These are phyloP conservation scores for Alternaria sp. DNA, from an alignment of 2,329 filamentous ascomycete species.

Conservation along the genomic window DNA sequence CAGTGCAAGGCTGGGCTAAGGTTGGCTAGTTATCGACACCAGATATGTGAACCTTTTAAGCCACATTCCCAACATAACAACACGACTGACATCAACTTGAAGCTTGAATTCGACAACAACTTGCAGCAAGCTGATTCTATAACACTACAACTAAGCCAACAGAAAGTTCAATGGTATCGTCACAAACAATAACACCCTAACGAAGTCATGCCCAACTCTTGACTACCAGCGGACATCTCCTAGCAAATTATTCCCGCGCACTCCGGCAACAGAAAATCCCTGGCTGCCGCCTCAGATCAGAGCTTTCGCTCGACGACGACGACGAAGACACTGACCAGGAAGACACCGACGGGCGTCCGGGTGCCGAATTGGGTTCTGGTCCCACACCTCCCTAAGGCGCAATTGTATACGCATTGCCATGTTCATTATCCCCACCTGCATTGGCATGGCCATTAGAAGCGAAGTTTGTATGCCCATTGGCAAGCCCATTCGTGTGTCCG, in stretches of 20 bases:
- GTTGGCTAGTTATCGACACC: not conserved
- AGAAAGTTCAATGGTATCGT: not conserved
- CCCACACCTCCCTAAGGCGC: constrained; percentile 12
- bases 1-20: not conserved
- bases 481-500: not conserved
- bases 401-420: constrained; percentile 23
- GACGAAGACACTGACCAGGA: not conserved
- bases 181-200: not conserved
- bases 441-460: constrained; percentile 18
- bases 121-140: not conserved
- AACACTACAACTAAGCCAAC: not conserved
- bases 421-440: constrained; percentile 13
- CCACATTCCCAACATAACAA: not conserved
- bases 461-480: constrained; percentile 7
- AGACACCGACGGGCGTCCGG: not conserved
- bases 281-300: not conserved
- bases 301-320: not conserved
- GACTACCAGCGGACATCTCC: not conserved
- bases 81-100: not conserved
- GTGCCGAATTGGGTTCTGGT: not conserved
- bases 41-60: not conserved
- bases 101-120: not conserved
- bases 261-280: not conserved
- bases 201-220: not conserved
- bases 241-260: not conserved